These are phyloP conservation scores for Kazachstania kunashirensis DNA, from an alignment of 805 yeast genomes.

Conservation along the genomic window DNA sequence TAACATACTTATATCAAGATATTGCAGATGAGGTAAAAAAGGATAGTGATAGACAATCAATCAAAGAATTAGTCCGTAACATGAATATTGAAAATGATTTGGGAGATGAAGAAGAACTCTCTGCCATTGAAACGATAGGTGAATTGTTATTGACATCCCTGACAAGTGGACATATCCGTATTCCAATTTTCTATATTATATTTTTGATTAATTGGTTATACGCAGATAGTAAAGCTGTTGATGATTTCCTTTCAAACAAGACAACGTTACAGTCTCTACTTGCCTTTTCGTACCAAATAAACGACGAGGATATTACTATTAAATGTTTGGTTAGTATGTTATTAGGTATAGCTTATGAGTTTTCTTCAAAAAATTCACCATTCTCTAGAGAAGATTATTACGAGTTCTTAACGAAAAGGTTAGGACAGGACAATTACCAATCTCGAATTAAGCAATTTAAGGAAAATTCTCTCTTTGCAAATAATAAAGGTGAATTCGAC, in stretches of 20 bases:
- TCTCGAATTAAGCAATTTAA: conserved; percentile 65
- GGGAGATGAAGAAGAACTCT: conserved; percentile 46
- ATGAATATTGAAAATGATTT: conserved; percentile 44
- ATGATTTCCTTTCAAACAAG: conserved; percentile 61
- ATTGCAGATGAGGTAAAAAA: conserved; percentile 7
- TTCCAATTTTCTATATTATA: conserved; percentile 68
- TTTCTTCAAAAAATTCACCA: conserved; percentile 52
- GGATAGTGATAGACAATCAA: conserved; percentile 43
- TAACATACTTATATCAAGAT: conserved; percentile 39
- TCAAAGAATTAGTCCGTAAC: conserved; percentile 38
- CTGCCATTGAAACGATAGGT: conserved; percentile 64
- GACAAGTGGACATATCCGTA: conserved; percentile 57
- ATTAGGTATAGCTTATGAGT: conserved; percentile 74
- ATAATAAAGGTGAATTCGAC: conserved; percentile 41
- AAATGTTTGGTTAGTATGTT: conserved; percentile 67
- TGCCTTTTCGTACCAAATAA: conserved; percentile 47
- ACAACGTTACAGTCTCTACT: conserved; percentile 59
- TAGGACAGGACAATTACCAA: conserved; percentile 74
- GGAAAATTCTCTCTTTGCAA: conserved; percentile 44
- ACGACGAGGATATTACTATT: conserved; percentile 44
- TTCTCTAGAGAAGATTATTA: conserved; percentile 51
- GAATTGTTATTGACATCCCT: conserved; percentile 63
- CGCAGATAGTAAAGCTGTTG: conserved; percentile 66
- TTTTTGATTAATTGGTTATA: conserved; percentile 66
- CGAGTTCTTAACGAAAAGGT: conserved; percentile 51